phyloP scores from a whole-genome alignment of 1,284 basidiomycete species.

The Irpex lacteus region DNA sequence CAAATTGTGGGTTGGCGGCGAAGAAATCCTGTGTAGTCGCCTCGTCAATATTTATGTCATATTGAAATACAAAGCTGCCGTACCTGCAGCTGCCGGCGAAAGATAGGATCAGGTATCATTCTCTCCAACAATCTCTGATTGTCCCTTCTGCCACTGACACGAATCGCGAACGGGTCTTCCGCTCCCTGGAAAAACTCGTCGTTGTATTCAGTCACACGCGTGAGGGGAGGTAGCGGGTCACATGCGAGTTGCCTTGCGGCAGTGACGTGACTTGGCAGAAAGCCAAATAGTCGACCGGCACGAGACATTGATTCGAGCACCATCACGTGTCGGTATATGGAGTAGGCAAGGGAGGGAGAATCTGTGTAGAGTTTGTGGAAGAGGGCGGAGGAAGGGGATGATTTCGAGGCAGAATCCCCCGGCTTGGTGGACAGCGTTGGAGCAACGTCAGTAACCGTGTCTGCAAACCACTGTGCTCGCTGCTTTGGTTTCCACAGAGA shows the following conservation, averaged over 20 bases:
- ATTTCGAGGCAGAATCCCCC: slow-evolving; percentile 4
- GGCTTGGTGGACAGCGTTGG: slow-evolving; percentile 33
- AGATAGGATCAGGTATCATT: slow-evolving; percentile 53
- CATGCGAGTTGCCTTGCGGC: slow-evolving; percentile 61
- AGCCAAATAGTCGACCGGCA: slow-evolving; percentile 60
- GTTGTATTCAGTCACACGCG: slow-evolving; percentile 61
- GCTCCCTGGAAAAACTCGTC: slow-evolving; percentile 66
- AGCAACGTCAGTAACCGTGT: slow-evolving; percentile 40
- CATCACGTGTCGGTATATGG: slow-evolving; percentile 73
- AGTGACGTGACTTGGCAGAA: slow-evolving; percentile 61
- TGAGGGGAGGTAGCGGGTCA: slow-evolving; percentile 77
- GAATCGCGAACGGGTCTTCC: slow-evolving; percentile 46
- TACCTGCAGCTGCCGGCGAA: slow-evolving; percentile 57
- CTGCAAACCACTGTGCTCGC: slow-evolving; percentile 68
- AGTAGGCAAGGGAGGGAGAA: slow-evolving; percentile 38
- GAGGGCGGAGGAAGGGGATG: slow-evolving; percentile 32
- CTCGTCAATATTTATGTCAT: background rate
- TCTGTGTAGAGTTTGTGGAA: slow-evolving; percentile 46
- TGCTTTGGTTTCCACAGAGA: slow-evolving; percentile 78
- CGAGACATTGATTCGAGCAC: slow-evolving; percentile 56
- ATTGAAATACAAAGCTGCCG: slow-evolving; percentile 11
- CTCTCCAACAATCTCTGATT: slow-evolving; percentile 50
- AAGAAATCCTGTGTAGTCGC: slow-evolving; percentile 42
- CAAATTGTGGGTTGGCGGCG: slow-evolving; percentile 48
- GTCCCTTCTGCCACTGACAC: slow-evolving; percentile 33